phyloP scores from a whole-genome alignment of 257 asterid species.

The Petunia secreta region DNA sequence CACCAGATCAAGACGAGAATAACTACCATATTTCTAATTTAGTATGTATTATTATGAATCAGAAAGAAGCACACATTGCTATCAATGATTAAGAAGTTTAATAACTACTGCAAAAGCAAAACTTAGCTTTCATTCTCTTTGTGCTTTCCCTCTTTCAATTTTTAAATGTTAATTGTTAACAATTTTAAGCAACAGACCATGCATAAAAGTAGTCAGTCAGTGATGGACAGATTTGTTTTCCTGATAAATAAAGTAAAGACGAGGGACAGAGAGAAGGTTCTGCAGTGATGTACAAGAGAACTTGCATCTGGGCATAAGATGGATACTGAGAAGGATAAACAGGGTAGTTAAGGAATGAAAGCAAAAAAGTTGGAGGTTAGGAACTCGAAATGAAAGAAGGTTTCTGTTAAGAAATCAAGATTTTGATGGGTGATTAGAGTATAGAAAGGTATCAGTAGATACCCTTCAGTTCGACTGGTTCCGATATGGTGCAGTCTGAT shows the following conservation, averaged over 20 bases:
- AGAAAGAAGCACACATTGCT: background rate
- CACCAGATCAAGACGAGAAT: background rate
- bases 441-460: background rate
- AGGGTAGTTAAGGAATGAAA: background rate
- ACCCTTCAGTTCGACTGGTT: background rate
- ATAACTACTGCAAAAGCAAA: background rate
- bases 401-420: no score
- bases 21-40: background rate
- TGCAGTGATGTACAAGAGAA: background rate
- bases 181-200: background rate
- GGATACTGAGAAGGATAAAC: background rate
- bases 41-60: background rate
- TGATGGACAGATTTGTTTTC: background rate
- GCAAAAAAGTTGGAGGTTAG: background rate
- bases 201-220: background rate
- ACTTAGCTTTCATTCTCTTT: background rate
- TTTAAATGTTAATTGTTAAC: background rate
- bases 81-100: background rate
- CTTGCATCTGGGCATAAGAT: background rate
- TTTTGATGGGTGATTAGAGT: background rate
- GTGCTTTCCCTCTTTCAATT: background rate
- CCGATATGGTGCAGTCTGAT: background rate
- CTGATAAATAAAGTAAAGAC: background rate
- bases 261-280: background rate
- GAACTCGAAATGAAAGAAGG: background rate